phyloP scores from a whole-genome alignment of 805 yeast genomes.

The Priceomyces carsonii region DNA sequence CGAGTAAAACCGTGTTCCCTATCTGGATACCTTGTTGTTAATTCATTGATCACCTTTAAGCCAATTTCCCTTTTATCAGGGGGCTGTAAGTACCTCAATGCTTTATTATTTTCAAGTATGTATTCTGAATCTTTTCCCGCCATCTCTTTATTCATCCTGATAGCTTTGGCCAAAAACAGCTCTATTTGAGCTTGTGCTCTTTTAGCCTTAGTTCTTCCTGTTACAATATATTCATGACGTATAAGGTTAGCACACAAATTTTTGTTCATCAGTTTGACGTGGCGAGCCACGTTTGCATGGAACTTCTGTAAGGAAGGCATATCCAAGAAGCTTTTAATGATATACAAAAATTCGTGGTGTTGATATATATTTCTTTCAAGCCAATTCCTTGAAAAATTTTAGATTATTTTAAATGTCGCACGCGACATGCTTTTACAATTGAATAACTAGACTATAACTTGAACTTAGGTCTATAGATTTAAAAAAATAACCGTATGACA shows the following conservation, averaged over 20 bases:
- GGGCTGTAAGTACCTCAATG: constrained; percentile 47
- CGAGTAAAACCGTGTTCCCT: constrained; percentile 87
- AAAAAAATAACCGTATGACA: no score
- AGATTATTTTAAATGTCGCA: constrained; percentile 1
- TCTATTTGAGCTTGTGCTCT: constrained; percentile 44
- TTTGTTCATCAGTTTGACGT: constrained; percentile 45
- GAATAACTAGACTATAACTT: no score
- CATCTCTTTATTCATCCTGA: constrained; percentile 25
- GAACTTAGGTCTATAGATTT: no score
- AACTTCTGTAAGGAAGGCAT: constrained; percentile 46
- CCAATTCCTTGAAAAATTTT: constrained; percentile 2
- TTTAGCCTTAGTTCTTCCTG: constrained; percentile 45
- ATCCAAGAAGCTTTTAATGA: background rate
- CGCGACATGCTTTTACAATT: no score
- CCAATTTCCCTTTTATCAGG: constrained; percentile 39
- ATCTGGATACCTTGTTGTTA: constrained; percentile 60
- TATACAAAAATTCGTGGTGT: background rate
- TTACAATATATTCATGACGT: constrained; percentile 45
- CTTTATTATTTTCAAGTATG: constrained; percentile 15
- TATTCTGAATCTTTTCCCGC: constrained; percentile 12
- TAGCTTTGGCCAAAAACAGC: constrained; percentile 33
- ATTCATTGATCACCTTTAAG: constrained; percentile 66
- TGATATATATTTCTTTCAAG: background rate
- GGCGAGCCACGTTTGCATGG: constrained; percentile 44
- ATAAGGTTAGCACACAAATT: constrained; percentile 44